Evolutionary conservation across 177 flowering plant species (phyloP), one percentile per base, ranked within the genome.

Genomic region (Telopea speciosissima): DNA sequence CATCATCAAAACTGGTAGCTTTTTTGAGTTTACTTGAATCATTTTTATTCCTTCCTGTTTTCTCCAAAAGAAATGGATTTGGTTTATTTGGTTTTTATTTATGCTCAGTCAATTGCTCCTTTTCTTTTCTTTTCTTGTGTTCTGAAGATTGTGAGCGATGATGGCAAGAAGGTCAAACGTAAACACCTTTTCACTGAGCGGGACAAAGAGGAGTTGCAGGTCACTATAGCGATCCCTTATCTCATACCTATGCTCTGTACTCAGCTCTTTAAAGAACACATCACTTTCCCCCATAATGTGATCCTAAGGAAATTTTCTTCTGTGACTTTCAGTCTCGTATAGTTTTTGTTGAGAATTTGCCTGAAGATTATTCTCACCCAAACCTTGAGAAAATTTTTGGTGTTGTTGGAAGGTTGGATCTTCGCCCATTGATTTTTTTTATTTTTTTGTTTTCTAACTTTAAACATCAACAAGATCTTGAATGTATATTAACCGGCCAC

Each of bases 351-450:
- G 99, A 93, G 80, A 96, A 96, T 81, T 85, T 96, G 67, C 99
- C 98, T 19, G 95, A 91, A 68, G 97, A 93, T 84, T 89, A 96
- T 80, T 90, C 99, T 59, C 87, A 93, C 79, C 97, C 86, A 36
- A 36, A 89, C 79, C 84, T 96, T n/a, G 91, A 93, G 82, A 93
- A 89, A 67, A 85, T 93, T 74, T 92, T 93, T 69, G 67, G 83
- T 67, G 97, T 86, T 19, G 97, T 84, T 73, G 98, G 99, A 73
- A 89, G 90, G 99, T 96, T 62, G 13, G 82, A 67, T 62, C 52
- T 56, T 22, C 33, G 5, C 3, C 54, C 40, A 5, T 13, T 28
- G 10, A 9, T 62, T 21, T 54, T n/a, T n/a, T n/a, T n/a, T n/a
- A n/a, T n/a, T n/a, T n/a, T n/a, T n/a, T n/a, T n/a, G n/a, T n/a